These are phyloP conservation scores for Leucocoprinus birnbaumii DNA, from an alignment of 768 basidiomycete genomes.

Conservation along the genomic window DNA sequence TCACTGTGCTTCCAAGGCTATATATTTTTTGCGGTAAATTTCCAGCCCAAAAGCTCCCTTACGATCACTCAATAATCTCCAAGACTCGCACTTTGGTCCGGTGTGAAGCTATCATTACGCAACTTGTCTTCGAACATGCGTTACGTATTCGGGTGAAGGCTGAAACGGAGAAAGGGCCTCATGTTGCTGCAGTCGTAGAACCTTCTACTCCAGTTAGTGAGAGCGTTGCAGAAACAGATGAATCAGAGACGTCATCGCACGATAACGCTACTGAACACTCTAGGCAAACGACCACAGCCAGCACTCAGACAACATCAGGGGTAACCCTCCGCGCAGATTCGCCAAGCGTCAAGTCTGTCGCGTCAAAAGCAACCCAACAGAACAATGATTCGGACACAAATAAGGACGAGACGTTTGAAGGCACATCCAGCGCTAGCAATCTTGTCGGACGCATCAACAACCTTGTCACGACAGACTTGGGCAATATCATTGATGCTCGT, in stretches of 20 bases:
- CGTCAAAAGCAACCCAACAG: neutral
- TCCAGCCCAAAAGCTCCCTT: neutral
- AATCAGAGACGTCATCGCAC: neutral
- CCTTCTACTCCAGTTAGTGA: too few species aligned
- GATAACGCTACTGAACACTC: slow-evolving; percentile 8
- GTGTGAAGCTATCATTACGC: slow-evolving; percentile 41
- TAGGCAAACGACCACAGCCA: slow-evolving; percentile 1
- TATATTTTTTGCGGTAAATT: slow-evolving; percentile 41
- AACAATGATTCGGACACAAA: neutral
- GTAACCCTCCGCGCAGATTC: slow-evolving; percentile 3
- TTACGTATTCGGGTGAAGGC: slow-evolving; percentile 63
- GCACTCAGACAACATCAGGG: neutral
- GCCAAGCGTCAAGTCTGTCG: slow-evolving; percentile 6
- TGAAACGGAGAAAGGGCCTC: slow-evolving; percentile 19
- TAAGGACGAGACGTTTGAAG: neutral
- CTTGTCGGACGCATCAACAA: slow-evolving; percentile 79
- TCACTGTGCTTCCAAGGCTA: slow-evolving; percentile 55
- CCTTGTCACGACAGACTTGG: slow-evolving; percentile 65
- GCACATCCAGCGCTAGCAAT: slow-evolving; percentile 28
- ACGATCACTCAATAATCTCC: too few species aligned
- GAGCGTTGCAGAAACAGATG: neutral
- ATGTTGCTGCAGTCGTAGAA: slow-evolving; percentile 9
- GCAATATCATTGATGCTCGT: slow-evolving; percentile 33
- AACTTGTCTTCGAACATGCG: slow-evolving; percentile 40
- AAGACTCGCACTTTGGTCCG: slow-evolving; percentile 46